phyloP scores from a whole-genome alignment of 2,329 filamentous ascomycete species.

The Fusarium pilosicola region DNA sequence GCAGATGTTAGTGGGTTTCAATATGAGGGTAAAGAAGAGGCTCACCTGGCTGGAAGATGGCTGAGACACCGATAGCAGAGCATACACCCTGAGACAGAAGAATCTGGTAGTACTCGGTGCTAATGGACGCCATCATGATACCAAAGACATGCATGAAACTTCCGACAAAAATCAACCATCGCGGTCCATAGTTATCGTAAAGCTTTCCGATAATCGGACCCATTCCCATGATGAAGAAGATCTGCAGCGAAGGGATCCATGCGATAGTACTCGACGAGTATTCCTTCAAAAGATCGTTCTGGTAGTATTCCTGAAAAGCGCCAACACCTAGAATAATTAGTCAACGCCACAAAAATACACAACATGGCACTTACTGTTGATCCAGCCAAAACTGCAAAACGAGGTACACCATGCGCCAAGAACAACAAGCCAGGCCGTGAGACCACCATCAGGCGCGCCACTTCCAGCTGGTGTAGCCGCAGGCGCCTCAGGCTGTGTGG shows the following conservation, averaged over 20 bases:
- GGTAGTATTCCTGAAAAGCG: conserved; percentile 68
- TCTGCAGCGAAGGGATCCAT: conserved; percentile 69
- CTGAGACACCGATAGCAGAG: conserved; percentile 50
- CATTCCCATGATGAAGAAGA: conserved; percentile 63
- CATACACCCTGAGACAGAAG: conserved; percentile 53
- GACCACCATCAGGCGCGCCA: conserved; percentile 26
- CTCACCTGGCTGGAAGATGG: conserved; percentile 48
- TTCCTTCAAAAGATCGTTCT: conserved; percentile 56
- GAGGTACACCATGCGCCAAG: conserved; percentile 53
- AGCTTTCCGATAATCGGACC: conserved; percentile 71
- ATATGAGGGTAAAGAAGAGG: accelerated
- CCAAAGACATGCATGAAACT: conserved; percentile 67
- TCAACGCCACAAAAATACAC: background rate
- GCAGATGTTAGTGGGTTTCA: background rate
- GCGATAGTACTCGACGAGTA: conserved; percentile 66
- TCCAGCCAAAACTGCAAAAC: conserved; percentile 55
- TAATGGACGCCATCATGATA: conserved; percentile 70
- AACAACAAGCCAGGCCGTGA: conserved; percentile 52
- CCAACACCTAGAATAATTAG: conserved; percentile 51
- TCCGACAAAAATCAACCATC: conserved; percentile 62
- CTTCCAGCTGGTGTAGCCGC: background rate
- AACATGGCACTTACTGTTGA: conserved; percentile 55
- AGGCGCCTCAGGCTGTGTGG: background rate
- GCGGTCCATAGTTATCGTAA: conserved; percentile 71
- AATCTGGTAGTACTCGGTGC: conserved; percentile 54